Evolutionary conservation across 495 filamentous ascomycete species (phyloP), one percentile per base, ranked within the genome.

Genomic region (Penicillium arizonense): DNA sequence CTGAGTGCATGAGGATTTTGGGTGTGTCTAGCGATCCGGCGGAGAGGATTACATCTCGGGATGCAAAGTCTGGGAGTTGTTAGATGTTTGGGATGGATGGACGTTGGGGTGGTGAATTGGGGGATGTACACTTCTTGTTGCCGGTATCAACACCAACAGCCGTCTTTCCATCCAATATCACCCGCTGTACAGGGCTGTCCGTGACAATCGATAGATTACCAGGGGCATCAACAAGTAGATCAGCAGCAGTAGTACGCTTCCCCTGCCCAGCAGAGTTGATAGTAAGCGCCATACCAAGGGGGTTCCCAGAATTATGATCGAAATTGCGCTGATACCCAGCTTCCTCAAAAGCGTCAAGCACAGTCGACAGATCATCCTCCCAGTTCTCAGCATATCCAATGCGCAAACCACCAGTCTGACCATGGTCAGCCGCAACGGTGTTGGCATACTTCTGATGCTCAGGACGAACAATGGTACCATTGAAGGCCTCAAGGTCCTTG

Each of bases 1-100:
- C 86, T 0, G 81, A 84, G 50, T 84, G 80, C 77, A 86, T 82
- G 0, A 87, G 72, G 44, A 87, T 75, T 37, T 81, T 77, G 3
- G 86, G 85, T 11, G 68, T 70, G 61, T 87, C 77, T 20, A 85
- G 68, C 1, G 83, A 67, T 8, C 86, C 85, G 13, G 75, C 75
- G 1, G 74, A 76, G 8, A 88, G 63, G 41, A 87, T 78, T 30
- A 85, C 75, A 42, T 87, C 84, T 49, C 77, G 73, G 18, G 67
- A 70, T 18, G 82, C 77, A 23, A 63, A 45, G 50, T 72, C 67
- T 65, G 21, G 13, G 10, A 20, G 11, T 10, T 21, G 14, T 45
- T 24, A 45, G 40, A 26, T 23, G n/a, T 35, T n/a, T 30, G 28
- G 7, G 9, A 34, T 16, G 16, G 16, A 20, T 23, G n/a, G 18